Evolutionary conservation across 2,329 filamentous ascomycete species (phyloP), one percentile per base, ranked within the genome.

Genomic region (Sphaceloma murrayae): DNA sequence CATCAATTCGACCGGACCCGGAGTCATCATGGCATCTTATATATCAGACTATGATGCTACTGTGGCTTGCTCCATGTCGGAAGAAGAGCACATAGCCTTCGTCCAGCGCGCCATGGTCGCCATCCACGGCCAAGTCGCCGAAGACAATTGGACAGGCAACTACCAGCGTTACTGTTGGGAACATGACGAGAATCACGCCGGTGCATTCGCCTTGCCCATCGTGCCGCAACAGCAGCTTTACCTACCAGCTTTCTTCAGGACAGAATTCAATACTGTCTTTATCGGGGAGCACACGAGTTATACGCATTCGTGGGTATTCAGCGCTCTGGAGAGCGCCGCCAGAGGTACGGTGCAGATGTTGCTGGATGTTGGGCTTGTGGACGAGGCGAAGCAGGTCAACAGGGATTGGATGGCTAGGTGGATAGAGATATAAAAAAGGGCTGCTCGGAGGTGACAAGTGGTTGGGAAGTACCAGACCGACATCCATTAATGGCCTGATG

Each of bases 241-340:
- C 52, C 64, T 85, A 6, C 80, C 82, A 0, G 75, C 80, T n/a
- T 85, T 82, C 55, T 83, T 81, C 55, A 73, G 78, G 56, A 84
- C 79, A 0, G 75, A 85, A 58, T 71, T 70, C 49, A 75, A 78
- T 34, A 77, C 79, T n/a, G 75, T 84, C 24, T 82, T 83, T 48
- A 65, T 81, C 2, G 63, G 63, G 7, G 48, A 49, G 27, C 48
- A 49, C 22, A 49, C 48, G 16, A 38, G 72, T 5, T 82, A 79
- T 56, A 85, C 80, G 0, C 80, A 85, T 54, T 78, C 78, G 1
- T 84, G 78, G 79, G 80, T 82, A 40, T 72, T 73, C 24, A 76
- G 72, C 3, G 80, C 80, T 1, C 62, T 85, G 4, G 80, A 85
- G 56, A 80, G 74, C 7, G 79, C 77, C 0, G 74, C 83, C 1